Evolutionary conservation across 176 grass and related monocot species (phyloP), one percentile per base, ranked within the genome.

Genomic region (Oryza rufipogon): DNA sequence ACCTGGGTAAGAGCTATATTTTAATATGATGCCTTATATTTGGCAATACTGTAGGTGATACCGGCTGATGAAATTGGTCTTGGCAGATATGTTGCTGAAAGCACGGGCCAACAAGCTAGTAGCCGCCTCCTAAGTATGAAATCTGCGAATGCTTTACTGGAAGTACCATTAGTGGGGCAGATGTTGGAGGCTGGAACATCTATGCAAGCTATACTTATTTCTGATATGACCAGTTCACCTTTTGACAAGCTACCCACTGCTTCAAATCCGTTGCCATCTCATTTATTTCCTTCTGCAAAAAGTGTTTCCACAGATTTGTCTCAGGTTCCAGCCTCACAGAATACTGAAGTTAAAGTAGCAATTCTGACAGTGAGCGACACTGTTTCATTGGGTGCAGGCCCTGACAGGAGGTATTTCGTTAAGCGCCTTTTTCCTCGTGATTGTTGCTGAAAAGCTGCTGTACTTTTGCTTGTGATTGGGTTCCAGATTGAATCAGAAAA

Each of bases 321-420:
- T 78, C 76, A 68, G 46, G 30, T 54, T 83, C 64, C 51, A 11
- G 51, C n/a, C 68, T 82, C 83, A 71, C 82, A 92, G 69, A 73
- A 41, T 70, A 83, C 75, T 63, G 68, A 89, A 78, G 78, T 91
- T 77, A 87, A 91, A 93, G 93, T 96, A 44, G 96, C 89, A 87
- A 90, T 96, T 83, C 88, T 99, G 78, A 99, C 96, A 68, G 89
- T 99, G 60, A 99, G 96, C 68, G 96, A 96, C 80, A 98, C 96
- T n/a, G 96, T 99, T 83, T 90, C 96, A 69, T 96, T 88, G 0
- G 93, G 93, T 61, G 71, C 83, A 52, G 93, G 93, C 2, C 93
- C 91, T 1, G 96, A 99, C 86, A 90, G 96, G 87, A 99, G 96
- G 96, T 99, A 99, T 65, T 48, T 84, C 12, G 23, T 33, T 44